Base-by-base conservation (phyloP, 768 basidiomycete species). In the Pluteus cervinus region DNA sequence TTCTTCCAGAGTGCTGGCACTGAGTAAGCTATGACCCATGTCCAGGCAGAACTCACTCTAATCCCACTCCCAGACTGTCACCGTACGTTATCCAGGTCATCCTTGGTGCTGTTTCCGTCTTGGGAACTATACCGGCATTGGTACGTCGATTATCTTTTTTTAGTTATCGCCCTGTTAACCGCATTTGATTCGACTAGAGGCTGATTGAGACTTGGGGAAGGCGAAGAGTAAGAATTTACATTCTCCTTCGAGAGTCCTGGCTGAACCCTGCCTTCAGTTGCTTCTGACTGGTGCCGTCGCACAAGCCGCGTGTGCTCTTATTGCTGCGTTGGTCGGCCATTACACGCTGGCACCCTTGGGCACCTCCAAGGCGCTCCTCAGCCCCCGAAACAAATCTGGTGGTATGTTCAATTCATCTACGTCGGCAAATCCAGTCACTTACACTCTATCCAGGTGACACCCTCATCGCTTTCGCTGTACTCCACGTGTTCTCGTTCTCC, bases 1-100 rank as follows among this genome's bases (percentile, higher is more conserved):
- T 87, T 87, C 69, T 90, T 88, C 66, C 61, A 81, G 57, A 79
- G 71, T 42, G 79, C 82, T 12, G 79, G 81, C 30, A 82, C 80
- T 10, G 48, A 66, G 76, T 78, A 49, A 44, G 73, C 44, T 18
- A 24, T 29, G 23, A n/a, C 5, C 4, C 3, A 11, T 20, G 9
- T 18, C 12, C 36, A 14, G 8, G 8, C 24, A 20, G 5, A 2
- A 14, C 17, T 31, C 14, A 6, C 16, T 21, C n/a, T 31, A 2
- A 33, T 10, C 4, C 22, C 11, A 16, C 10, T 37, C 30, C 1
- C 32, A 76, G 72, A n/a, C 60, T 86, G 39, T 69, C 66, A 5
- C 75, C 85, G 1, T 86, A 81, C 60, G 68, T 77, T n/a, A 84
- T 86, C 46, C 85, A 86, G 51, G 69, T 73, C 7, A 79, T 85